Evolutionary conservation across 371 early-diverging fungal species (phyloP), one percentile per base, ranked within the genome.

Genomic region (Dichotomocladium elegans): DNA sequence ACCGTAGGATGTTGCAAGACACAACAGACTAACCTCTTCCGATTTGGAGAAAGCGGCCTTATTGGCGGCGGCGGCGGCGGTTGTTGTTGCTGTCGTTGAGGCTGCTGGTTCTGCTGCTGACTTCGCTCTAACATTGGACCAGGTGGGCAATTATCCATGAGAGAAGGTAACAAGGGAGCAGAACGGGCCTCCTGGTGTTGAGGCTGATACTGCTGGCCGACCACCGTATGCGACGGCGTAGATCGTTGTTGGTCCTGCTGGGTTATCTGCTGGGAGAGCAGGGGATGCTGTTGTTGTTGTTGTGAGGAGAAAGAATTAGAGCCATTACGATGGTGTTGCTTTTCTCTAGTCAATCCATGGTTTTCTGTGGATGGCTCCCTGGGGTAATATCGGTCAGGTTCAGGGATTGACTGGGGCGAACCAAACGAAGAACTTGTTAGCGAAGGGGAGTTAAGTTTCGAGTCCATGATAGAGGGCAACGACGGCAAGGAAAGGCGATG

Each of bases 401-500:
- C 49, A 14, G 49, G 49, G 3, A 24, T 33, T 21, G 49, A 48
- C 26, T 35, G 31, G 15, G 49, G 49, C 6, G 49, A 48, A 14
- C 49, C 49, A 31, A 48, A 35, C 8, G 49, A 48, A 1, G 49
- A 48, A 15, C 34, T 48, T 9, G 49, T 48, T 14, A 48, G 25
- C 26, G 49, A 33, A 8, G 49, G 49, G n/a, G 49, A 48, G 22
- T 33, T 30, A 17, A 31, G 34, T 33, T 19, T 35, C 8, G 49
- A 22, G 19, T 48, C 49, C 49, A 48, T 22, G 34, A 48, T 48
- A 9, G 49, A n/a, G 3, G 34, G 37, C 10, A 48, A 24, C 9
- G 49, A 48, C 6, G 49, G 49, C 17, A 48, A 25, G n/a, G 49
- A 48, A 25, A 25, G 49, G 19, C 49, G 49, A 31, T 47, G 35